Evolutionary conservation across 768 basidiomycete genomes (phyloP).

Genomic region (Leucocoprinus leucothites): DNA sequence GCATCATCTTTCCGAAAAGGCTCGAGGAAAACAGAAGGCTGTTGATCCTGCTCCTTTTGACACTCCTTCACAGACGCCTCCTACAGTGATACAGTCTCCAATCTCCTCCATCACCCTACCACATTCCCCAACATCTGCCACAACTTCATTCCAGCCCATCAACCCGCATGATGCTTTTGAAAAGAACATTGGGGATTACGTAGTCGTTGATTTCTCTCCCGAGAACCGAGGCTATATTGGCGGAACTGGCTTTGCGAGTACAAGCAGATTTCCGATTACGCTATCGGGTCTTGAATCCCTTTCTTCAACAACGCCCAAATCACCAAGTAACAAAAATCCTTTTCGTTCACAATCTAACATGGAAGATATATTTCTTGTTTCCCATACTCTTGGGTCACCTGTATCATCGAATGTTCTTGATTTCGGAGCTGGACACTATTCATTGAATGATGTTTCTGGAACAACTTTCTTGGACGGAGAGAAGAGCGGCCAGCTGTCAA

Average conservation of each 20-base stretch:
- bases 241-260: background rate
- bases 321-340: background rate
- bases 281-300: background rate
- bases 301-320: background rate
- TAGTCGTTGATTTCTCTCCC: background rate
- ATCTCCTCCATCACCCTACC: background rate
- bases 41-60: background rate
- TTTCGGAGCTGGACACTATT: background rate
- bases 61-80: background rate
- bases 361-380: background rate
- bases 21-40: slow-evolving; percentile 9
- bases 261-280: background rate
- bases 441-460: background rate
- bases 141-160: background rate
- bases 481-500: background rate
- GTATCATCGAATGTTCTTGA: background rate
- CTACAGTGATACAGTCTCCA: too few species aligned
- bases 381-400: background rate
- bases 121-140: background rate
- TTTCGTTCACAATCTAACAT: background rate
- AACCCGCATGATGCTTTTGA: background rate
- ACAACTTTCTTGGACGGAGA: background rate
- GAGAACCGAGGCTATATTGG: background rate
- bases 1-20: slow-evolving; percentile 7
- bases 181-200: background rate